Evolutionary conservation across 768 basidiomycete species (phyloP).

Genomic region (Cubamyces lactineus): DNA sequence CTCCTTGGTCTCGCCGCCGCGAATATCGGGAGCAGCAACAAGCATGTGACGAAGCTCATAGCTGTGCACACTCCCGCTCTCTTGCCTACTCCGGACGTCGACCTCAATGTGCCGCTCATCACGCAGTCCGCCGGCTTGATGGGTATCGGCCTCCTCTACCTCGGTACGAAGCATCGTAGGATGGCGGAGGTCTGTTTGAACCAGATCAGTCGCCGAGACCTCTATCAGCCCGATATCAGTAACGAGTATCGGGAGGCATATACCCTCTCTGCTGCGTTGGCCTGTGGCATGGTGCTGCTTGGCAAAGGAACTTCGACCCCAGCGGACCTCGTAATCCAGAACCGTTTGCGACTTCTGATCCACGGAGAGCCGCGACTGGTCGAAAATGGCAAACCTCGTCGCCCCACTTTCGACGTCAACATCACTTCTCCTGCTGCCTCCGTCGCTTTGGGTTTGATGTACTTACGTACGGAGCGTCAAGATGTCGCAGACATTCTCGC

Average conservation of each 20-base stretch:
- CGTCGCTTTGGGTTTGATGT: slow-evolving; percentile 91
- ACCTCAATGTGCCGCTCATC: slow-evolving; percentile 87
- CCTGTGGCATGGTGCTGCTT: slow-evolving; percentile 97
- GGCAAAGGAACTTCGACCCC: slow-evolving; percentile 81
- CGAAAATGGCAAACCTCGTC: slow-evolving; percentile 39
- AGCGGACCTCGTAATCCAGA: slow-evolving; percentile 72
- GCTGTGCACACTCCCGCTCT: slow-evolving; percentile 94
- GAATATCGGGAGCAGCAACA: slow-evolving; percentile 82
- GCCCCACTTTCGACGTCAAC: slow-evolving; percentile 75
- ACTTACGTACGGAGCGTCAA: slow-evolving; percentile 77
- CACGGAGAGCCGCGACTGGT: slow-evolving; percentile 65
- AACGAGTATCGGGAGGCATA: slow-evolving; percentile 93
- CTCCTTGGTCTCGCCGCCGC: slow-evolving; percentile 93
- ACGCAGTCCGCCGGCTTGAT: slow-evolving; percentile 89
- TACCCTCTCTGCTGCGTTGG: slow-evolving; percentile 83
- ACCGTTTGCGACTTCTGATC: slow-evolving; percentile 71
- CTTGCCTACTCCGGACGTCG: slow-evolving; percentile 82
- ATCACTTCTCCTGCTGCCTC: slow-evolving; percentile 92
- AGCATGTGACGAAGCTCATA: slow-evolving; percentile 87
- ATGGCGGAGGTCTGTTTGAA: slow-evolving; percentile 92
- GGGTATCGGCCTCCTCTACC: slow-evolving; percentile 87
- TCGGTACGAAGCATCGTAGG: slow-evolving; percentile 83
- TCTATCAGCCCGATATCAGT: slow-evolving; percentile 81
- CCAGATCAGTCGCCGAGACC: slow-evolving; percentile 79
- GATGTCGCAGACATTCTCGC: slow-evolving; percentile 87